Conservation (phyloP, 106 monocot species). For the Dendrobium officinale region DNA sequence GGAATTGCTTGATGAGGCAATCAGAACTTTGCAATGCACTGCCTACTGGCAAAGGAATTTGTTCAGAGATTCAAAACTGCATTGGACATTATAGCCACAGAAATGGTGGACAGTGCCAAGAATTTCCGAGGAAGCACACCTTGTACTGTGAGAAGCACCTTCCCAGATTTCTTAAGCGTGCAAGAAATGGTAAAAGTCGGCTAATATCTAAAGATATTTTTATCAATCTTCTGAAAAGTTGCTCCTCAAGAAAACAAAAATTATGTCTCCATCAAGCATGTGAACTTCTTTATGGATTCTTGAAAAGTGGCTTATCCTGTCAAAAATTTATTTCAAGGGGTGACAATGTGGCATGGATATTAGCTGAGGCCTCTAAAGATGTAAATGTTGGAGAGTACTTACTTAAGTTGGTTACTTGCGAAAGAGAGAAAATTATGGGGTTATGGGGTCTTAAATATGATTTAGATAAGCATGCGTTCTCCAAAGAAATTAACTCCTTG, state of each 20-base stretch:
- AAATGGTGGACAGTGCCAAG: slow-evolving; percentile 42
- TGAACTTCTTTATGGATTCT: slow-evolving; percentile 76
- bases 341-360: slow-evolving; percentile 41
- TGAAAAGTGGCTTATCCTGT: slow-evolving; percentile 58
- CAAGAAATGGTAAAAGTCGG: slow-evolving; percentile 56
- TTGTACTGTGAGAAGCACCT: slow-evolving; percentile 88
- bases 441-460: slow-evolving; percentile 50
- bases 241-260: slow-evolving; percentile 57
- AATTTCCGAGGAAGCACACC: slow-evolving; percentile 49
- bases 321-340: slow-evolving; percentile 32
- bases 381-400: slow-evolving; percentile 59
- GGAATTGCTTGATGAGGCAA: slow-evolving; percentile 39
- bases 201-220: slow-evolving; percentile 84
- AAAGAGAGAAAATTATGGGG: slow-evolving; percentile 63
- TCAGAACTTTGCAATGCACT: slow-evolving; percentile 34
- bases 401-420: slow-evolving; percentile 70
- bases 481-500: slow-evolving; percentile 15
- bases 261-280: slow-evolving; percentile 72
- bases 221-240: slow-evolving; percentile 42
- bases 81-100: slow-evolving; percentile 47
- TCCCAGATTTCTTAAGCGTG: slow-evolving; percentile 75
- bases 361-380: slow-evolving; percentile 71
- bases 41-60: slow-evolving; percentile 16
- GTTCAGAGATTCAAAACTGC: slow-evolving; percentile 33
- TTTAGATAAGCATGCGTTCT: slow-evolving; percentile 11